Base-by-base conservation (phyloP, 805 yeast genomes). In the Pichia paraexigua region DNA sequence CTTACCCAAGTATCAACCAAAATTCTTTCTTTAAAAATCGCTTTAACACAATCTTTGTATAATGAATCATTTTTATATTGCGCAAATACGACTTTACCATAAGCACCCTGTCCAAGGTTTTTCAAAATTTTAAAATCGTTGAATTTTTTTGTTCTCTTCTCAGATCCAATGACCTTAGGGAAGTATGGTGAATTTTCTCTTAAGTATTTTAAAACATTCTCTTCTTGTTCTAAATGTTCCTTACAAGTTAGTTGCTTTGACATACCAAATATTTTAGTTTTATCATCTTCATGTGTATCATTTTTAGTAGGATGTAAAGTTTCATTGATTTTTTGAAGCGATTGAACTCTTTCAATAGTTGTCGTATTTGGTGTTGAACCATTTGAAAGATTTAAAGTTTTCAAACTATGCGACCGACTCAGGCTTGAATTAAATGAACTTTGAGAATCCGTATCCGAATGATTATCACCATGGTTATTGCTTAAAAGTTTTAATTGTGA, bases 1-100 rank as follows among this genome's bases (percentile, higher is more conserved):
- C 98, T 75, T 2, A 90, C 96, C 99, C 99, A 94, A 0, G 98
- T 90, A 65, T 94, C 99, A 12, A 94, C 97, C 60, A 94, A 72
- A 60, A 94, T 94, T 52, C 96, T 77, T 59, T 89, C 96, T 62
- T 94, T 94, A 63, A 87, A 86, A 47, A 94, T 94, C 59, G 95
- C 82, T 66, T 94, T 94, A 53, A 91, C 79, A 18, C 94, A 87
- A 41, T 89, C 84, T 54, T 75, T 78, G 64, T 87, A 83, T 2
- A 68, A 68, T 0, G 78, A 75, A 58, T 86, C 89, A 27, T 75
- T 72, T 45, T 76, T 78, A 61, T 84, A 86, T 64, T 78, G 78
- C 5, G 87, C 94, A 24, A 88, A 74, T 25, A 88, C 84, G 20
- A 94, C 99, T 63, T 88, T 87, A 13, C 99, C 99, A 63, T 94